Evolutionary conservation across 2,329 filamentous ascomycete genomes (phyloP).

Genomic region (Aspergillus puulaauensis): DNA sequence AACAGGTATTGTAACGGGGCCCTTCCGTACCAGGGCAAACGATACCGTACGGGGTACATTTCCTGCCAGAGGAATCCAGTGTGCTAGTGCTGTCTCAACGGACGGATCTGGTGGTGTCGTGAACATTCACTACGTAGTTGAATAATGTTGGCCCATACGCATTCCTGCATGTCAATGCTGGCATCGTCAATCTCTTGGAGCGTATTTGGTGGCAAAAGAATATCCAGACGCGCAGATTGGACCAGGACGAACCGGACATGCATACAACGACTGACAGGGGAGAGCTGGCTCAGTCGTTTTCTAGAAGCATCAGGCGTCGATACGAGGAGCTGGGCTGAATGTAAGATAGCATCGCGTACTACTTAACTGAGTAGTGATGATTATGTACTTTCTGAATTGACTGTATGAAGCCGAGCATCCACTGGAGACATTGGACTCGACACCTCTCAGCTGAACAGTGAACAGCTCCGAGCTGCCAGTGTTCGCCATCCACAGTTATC

Average conservation of each 20-base stretch:
- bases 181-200: background rate
- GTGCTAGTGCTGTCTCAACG: background rate
- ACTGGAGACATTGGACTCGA: background rate
- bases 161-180: constrained; percentile 5
- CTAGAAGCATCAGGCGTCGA: background rate
- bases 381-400: background rate
- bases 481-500: background rate
- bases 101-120: background rate
- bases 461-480: background rate
- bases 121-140: background rate
- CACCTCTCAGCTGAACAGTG: background rate
- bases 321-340: background rate
- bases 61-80: background rate
- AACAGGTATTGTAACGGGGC: background rate
- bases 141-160: background rate
- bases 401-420: background rate
- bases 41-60: background rate
- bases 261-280: constrained; percentile 1
- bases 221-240: constrained; percentile 3
- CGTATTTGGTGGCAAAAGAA: background rate
- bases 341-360: background rate
- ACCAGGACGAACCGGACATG: background rate
- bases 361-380: too few species aligned
- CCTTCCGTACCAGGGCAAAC: background rate
- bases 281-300: background rate